Conservation (phyloP, 1,139 yeast genomes). For the Sugiyamaella paludigena region DNA sequence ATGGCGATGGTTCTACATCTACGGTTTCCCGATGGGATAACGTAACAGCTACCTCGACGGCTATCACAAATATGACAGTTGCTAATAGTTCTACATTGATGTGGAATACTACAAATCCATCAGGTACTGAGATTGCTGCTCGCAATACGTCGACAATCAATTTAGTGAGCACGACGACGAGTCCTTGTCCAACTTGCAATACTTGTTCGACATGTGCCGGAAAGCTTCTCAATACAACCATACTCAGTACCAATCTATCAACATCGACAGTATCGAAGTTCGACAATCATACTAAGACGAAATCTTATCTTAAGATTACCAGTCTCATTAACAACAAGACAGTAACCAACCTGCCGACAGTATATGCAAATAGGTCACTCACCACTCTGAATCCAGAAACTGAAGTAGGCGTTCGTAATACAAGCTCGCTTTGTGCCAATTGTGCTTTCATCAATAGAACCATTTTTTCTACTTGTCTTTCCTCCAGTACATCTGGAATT, state of each 20-base stretch:
- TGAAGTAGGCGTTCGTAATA: neutral
- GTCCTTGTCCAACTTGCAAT: constrained; percentile 1
- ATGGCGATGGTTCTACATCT: neutral
- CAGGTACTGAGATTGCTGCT: constrained; percentile 4
- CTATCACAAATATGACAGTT: neutral
- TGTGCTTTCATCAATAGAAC: neutral
- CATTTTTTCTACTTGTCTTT: neutral
- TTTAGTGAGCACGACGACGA: neutral
- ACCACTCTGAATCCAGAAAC: neutral
- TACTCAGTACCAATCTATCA: too few species aligned
- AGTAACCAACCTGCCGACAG: neutral
- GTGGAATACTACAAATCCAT: neutral
- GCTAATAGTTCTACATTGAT: constrained; percentile 7
- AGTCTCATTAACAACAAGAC: too few species aligned
- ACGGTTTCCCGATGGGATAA: neutral
- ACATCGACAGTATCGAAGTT: too few species aligned
- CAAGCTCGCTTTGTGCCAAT: neutral
- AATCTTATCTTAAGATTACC: too few species aligned
- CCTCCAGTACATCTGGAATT: neutral
- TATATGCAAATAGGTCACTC: neutral
- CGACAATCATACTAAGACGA: too few species aligned
- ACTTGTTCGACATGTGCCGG: neutral
- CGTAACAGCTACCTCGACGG: neutral
- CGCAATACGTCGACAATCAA: constrained; percentile 5
- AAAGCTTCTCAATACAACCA: too few species aligned